Base-by-base conservation (phyloP, 2,329 filamentous ascomycete species). In the Acephala macrosclerotiorum region DNA sequence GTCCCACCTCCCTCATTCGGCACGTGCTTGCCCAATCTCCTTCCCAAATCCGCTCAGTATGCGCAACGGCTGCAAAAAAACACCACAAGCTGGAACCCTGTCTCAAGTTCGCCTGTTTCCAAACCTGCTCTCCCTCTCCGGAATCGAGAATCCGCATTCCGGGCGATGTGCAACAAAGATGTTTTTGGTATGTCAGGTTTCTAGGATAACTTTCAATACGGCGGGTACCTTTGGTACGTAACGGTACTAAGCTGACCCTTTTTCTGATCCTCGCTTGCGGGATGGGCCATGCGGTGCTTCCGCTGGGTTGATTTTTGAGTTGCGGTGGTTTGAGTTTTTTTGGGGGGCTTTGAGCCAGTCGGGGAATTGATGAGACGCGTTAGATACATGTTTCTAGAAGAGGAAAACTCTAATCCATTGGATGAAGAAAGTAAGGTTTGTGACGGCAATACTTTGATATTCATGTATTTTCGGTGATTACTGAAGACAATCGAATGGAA, bases 161-260 rank as follows among this genome's bases (percentile, higher is more conserved):
- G 7, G 47, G 47, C 47, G 47, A 51, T 51, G 47, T 51, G 47
- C 47, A 51, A 51, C 47, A 51, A 22, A 51, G 20, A n/a, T 18
- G n/a, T 8, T 4, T 12, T 5, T 12, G 20, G n/a, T 22, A 20
- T 6, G 6, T 2, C 25, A 8, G 8, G 4, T 18, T 18, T 22
- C 16, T 29, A 29, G 7, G 42, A 6, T 6, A 9, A 9, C 42
- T 12, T 7, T 12, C 6, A n/a, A 45, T 45, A 38, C 36, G 18
- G 42, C 8, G 6, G 18, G 18, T 45, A 45, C 42, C 9, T 51
- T 51, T 9, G 47, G 47, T 29, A 25, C 7, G 42, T 45, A 5
- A 12, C 18, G 42, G 5, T 45, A 12, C 11, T 45, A 20, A 12
- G 9, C 9, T 45, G 8, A 47, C 3, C 36, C 36, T 16, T 16